These are phyloP conservation scores for Bigelowiella natans DNA, from an alignment of 78 protist genomes.

Conservation along the genomic window DNA sequence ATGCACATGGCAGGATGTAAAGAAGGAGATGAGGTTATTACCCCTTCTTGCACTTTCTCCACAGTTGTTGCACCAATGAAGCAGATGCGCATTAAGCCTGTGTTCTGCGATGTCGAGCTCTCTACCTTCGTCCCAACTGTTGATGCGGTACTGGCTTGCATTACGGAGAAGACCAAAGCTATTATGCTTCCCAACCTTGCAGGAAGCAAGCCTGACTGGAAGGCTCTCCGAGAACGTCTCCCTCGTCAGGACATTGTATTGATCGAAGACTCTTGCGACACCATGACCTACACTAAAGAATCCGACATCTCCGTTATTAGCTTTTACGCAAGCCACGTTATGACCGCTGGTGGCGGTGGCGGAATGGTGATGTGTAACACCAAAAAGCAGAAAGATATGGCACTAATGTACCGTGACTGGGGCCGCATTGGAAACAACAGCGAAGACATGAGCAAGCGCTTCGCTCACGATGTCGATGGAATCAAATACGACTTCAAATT, in stretches of 20 bases:
- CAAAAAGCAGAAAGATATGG: not conserved
- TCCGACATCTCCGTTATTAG: not conserved
- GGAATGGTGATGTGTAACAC: constrained; percentile 13
- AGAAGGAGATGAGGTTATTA: constrained; percentile 19
- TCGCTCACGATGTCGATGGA: constrained; percentile 16
- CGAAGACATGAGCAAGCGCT: constrained; percentile 17
- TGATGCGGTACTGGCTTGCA: not conserved
- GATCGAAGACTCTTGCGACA: constrained; percentile 21
- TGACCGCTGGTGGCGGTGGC: constrained; percentile 14
- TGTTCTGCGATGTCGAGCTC: not conserved
- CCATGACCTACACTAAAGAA: not conserved
- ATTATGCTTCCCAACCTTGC: constrained; percentile 13
- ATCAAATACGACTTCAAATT: constrained; percentile 23
- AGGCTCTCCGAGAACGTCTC: not conserved
- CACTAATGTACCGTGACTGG: constrained; percentile 18
- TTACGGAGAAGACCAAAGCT: constrained; percentile 7
- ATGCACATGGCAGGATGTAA: not conserved
- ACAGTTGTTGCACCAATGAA: constrained; percentile 1
- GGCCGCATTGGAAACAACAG: constrained; percentile 17
- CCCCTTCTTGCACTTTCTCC: constrained; percentile 11
- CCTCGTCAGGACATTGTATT: constrained; percentile 7
- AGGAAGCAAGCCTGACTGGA: constrained; percentile 24
- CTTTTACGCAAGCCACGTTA: constrained; percentile 18
- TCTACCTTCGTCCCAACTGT: not conserved
- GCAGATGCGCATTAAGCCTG: constrained; percentile 8